Evolutionary conservation across 2,329 filamentous ascomycete species (phyloP).

Genomic region (Fusarium longipes): DNA sequence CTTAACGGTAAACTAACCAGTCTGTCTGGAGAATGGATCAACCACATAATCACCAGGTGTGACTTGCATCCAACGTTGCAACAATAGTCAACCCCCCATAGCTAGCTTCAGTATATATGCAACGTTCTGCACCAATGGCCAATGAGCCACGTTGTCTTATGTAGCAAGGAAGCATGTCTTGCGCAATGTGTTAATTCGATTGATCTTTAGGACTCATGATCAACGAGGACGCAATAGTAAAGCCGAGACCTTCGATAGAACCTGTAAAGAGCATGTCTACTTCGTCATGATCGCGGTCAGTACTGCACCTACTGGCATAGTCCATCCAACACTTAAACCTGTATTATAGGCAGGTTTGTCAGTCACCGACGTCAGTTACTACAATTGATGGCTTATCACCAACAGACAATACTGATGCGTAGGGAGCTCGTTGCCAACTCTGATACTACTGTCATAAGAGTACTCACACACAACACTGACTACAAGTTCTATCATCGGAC

Average conservation of each 20-base stretch:
- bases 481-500: not conserved
- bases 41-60: slow-evolving; percentile 15
- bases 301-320: not conserved
- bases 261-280: not conserved
- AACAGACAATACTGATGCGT: not conserved
- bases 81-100: slow-evolving; percentile 18
- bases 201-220: not conserved
- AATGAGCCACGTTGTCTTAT: not conserved
- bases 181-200: not conserved
- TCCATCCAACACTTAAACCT: not conserved
- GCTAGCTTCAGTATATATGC: slow-evolving; percentile 40
- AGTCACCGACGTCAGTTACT: not conserved
- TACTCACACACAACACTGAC: no score
- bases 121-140: slow-evolving; percentile 21
- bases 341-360: not conserved
- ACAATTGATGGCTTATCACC: not conserved
- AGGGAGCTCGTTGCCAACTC: slow-evolving; percentile 21
- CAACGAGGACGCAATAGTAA: not conserved
- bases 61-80: slow-evolving; percentile 21
- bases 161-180: slow-evolving; percentile 2
- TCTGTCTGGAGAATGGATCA: slow-evolving; percentile 21
- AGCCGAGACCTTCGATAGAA: not conserved
- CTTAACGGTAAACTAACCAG: not conserved
- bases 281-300: not conserved
- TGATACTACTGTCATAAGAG: slow-evolving; percentile 28